Base-by-base conservation (phyloP, 345 rosid species). In the Sisymbrium altissimum region DNA sequence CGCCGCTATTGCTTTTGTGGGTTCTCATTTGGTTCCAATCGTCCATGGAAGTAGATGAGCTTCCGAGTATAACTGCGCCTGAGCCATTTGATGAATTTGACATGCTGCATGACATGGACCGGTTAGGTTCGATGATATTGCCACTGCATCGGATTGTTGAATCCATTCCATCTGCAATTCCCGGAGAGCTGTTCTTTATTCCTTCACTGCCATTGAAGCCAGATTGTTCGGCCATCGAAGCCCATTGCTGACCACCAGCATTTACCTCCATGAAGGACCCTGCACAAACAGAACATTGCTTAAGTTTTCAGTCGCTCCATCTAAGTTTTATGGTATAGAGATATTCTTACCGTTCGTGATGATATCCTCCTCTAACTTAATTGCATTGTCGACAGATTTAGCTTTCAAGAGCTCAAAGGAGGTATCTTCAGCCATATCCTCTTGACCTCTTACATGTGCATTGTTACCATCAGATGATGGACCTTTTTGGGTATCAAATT, bases 81-180 rank as follows among this genome's bases (percentile, higher is more conserved):
- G 90, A 82, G 64, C 81, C 82, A 44, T 79, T 82, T 19, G 97
- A 86, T 59, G 97, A 87, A 77, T 83, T 88, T 9, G 96, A 86
- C 77, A 59, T 76, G 83, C 89, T 84, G 35, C 89, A 86, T 79
- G 84, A 68, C 68, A 83, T 66, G 59, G 80, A 87, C 64, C 71
- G 84, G 58, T 81, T 83, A 52, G 82, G 85, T 43, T 84, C 90
- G 7, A 73, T 68, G 9, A 75, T 71, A 58, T 64, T 82, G 65
- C 80, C 81, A 36, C 81, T 85, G 69, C 81, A 80, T 36, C 82
- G 85, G 64, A 69, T 64, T 78, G 50, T 64, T 58, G 76, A 27
- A 54, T 82, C 86, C 81, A 77, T 80, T 45, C 78, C 76, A 46
- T 70, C 82, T 53, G 78, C 82, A 71, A 14, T 6, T 19, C 70